Evolutionary conservation across 1,284 basidiomycete species (phyloP), one percentile per base, ranked within the genome.

Genomic region (Exobasidium cylindrosporum): DNA sequence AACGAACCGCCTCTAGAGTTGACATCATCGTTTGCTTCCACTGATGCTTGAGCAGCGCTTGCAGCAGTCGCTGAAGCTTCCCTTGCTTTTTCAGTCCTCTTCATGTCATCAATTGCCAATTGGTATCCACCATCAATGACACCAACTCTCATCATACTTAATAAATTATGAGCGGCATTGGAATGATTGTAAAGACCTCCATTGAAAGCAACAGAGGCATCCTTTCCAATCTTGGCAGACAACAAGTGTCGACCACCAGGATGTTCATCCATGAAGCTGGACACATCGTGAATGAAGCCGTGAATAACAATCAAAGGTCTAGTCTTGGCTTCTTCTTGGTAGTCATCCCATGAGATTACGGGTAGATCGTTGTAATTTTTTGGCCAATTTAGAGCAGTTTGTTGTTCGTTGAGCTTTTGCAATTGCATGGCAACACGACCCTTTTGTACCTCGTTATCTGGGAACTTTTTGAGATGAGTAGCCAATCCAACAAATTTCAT

Each of bases 401-500:
- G 57, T 26, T 63, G 50, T 31, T 72, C 64, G 68, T 76, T 69
- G 11, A 70, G 63, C 55, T 70, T 64, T 57, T 71, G 69, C 24
- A 79, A 69, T 66, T 75, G 65, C 77, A 79, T 79, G 49, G 72
- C 71, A 24, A 77, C 68, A 46, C 70, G 70, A 14, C 77, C 77
- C 67, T 79, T 79, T 63, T 67, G 65, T 50, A 79, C 73, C 57
- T 79, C 77, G 65, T 79, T 79, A 62, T 79, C 77, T 43, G 77
- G 77, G 77, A 79, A 79, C 17, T 64, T 63, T 68, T 79, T 78
- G 60, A 79, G 73, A 61, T 79, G 72, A 47, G 69, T 65, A 21
- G 77, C 77, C 28, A 78, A 70, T 21, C 77, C 77, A 35, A 79
- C 61, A 54, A 66, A 63, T 29, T 57, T 55, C 69, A 75, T 73